These are phyloP conservation scores for Vanrija pseudolonga DNA, from an alignment of 1,284 basidiomycete species.

Conservation along the genomic window DNA sequence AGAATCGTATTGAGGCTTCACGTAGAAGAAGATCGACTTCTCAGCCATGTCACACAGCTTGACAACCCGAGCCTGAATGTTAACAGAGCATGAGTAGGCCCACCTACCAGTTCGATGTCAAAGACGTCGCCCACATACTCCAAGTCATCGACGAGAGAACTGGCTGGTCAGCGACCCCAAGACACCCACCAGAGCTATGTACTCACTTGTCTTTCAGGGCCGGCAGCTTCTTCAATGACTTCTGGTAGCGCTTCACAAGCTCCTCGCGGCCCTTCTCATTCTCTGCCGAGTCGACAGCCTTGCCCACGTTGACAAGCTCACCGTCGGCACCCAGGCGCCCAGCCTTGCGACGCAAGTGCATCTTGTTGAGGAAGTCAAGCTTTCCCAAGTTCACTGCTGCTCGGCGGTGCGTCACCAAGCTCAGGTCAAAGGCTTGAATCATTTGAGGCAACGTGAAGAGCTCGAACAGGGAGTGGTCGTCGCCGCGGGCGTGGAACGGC, in stretches of 20 bases:
- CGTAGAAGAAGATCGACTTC: constrained; percentile 70
- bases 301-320: constrained; percentile 34
- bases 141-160: constrained; percentile 33
- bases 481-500: constrained; percentile 40
- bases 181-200: neutral
- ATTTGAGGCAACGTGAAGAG: constrained; percentile 42
- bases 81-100: neutral
- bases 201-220: constrained; percentile 32
- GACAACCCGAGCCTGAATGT: constrained; percentile 61
- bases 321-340: constrained; percentile 39
- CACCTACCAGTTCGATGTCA: constrained; percentile 45
- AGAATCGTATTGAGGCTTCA: constrained; percentile 59
- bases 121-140: constrained; percentile 41
- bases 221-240: constrained; percentile 31
- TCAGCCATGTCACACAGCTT: constrained; percentile 65
- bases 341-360: constrained; percentile 41
- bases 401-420: constrained; percentile 38
- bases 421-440: constrained; percentile 36
- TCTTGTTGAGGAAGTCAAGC: constrained; percentile 48
- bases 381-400: constrained; percentile 42
- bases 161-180: constrained; percentile 8
- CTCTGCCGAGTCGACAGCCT: constrained; percentile 3
- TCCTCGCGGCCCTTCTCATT: constrained; percentile 16
- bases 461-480: constrained; percentile 38
- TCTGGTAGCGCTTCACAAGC: constrained; percentile 36